Conservation (phyloP, 2,329 filamentous ascomycete genomes). For the Rhynchosporium secalis region DNA sequence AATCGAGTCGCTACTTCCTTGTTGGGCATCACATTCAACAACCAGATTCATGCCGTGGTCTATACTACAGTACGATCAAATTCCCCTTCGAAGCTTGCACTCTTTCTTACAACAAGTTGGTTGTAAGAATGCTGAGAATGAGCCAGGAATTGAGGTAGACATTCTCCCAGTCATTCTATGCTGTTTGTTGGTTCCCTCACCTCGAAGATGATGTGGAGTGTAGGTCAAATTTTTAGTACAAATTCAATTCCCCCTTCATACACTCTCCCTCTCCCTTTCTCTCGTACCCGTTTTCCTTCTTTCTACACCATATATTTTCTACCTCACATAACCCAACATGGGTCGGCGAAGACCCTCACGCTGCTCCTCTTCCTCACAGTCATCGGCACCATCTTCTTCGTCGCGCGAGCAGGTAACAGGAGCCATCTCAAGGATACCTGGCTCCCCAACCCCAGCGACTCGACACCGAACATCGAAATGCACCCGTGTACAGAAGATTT, state of each 20-base stretch:
- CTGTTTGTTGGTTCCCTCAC: background rate
- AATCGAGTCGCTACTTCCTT: too few species aligned
- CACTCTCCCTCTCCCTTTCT: background rate
- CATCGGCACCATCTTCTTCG: conserved; percentile 25
- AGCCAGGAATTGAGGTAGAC: too few species aligned
- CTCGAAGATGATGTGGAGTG: background rate
- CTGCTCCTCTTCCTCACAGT: conserved; percentile 29
- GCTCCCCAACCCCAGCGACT: conserved; percentile 15
- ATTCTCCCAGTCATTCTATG: background rate
- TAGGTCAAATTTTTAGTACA: background rate
- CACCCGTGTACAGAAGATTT: conserved; percentile 31
- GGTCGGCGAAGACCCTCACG: conserved; percentile 25
- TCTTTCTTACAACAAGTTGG: too few species aligned
- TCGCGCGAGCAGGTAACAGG: conserved; percentile 25
- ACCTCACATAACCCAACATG: conserved; percentile 29
- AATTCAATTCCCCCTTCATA: background rate
- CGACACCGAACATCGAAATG: conserved; percentile 17
- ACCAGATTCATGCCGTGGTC: too few species aligned
- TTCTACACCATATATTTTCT: background rate
- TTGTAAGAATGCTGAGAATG: too few species aligned
- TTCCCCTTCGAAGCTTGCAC: too few species aligned
- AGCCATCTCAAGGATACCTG: conserved; percentile 19
- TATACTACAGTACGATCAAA: too few species aligned
- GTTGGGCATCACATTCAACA: too few species aligned
- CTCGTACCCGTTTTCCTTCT: too few species aligned